A percentile compares a stretch with the other conserved stretches of the same genome.
Conservation (phyloP, 306 rosid species). For the Sphenostylis stenocarpa region DNA sequence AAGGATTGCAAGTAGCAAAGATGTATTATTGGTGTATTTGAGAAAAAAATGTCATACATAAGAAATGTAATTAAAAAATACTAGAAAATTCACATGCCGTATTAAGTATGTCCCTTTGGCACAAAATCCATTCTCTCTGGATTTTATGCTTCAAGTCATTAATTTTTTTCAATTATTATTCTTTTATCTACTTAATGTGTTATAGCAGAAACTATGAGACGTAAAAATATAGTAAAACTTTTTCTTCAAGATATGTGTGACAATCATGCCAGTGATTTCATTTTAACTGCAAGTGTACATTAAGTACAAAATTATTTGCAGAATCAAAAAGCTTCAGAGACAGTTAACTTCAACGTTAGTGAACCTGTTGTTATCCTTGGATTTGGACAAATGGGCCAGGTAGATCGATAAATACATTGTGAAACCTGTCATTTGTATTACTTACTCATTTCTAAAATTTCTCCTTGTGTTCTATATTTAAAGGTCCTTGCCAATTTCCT, state of each 20-base stretch:
- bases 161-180: constrained; percentile 16
- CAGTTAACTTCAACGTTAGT: constrained; percentile 57
- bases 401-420: constrained; percentile 36
- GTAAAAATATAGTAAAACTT: not conserved
- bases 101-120: constrained; percentile 4
- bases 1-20: constrained; percentile 14
- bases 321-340: constrained; percentile 69
- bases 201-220: not conserved
- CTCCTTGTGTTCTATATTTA: constrained; percentile 30
- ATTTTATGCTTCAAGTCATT: constrained; percentile 13
- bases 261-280: constrained; percentile 21
- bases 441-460: constrained; percentile 28
- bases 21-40: constrained; percentile 12
- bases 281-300: constrained; percentile 32
- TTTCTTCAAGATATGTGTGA: constrained; percentile 13
- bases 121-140: constrained; percentile 7
- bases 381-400: constrained; percentile 99
- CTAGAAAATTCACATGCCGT: constrained; percentile 25
- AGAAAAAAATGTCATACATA: constrained; percentile 22
- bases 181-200: not conserved
- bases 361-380: constrained; percentile 96
- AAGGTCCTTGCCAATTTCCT: constrained; percentile 97
- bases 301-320: constrained; percentile 42
- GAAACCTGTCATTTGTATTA: constrained; percentile 27
- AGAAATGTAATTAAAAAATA: constrained; percentile 5